These are phyloP conservation scores for Neltuma alba DNA, from an alignment of 306 rosid genomes.

Conservation along the genomic window DNA sequence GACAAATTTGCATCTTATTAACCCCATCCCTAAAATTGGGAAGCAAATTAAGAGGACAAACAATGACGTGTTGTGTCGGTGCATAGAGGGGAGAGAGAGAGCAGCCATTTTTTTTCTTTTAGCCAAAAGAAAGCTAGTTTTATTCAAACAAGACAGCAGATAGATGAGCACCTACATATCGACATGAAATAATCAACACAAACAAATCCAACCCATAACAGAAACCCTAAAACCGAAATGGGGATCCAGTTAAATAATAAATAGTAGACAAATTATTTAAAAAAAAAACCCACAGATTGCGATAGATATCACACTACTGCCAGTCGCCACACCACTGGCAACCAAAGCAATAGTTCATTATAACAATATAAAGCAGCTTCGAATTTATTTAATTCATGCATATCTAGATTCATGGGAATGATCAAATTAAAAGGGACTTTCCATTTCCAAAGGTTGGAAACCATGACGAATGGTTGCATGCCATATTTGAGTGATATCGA, in stretches of 20 bases:
- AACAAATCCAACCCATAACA: background rate
- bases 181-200: too few relatives aligned
- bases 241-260: background rate
- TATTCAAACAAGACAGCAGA: background rate
- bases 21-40: too few relatives aligned
- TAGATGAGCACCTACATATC: too few relatives aligned
- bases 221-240: background rate
- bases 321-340: too few relatives aligned
- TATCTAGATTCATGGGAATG: background rate
- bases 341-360: too few relatives aligned
- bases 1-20: too few relatives aligned
- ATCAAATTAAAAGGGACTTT: background rate
- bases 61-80: too few relatives aligned
- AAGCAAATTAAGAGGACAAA: too few relatives aligned
- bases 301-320: too few relatives aligned
- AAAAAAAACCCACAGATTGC: background rate
- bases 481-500: background rate
- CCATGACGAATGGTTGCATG: slow-evolving; percentile 9
- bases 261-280: too few relatives aligned
- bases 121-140: background rate
- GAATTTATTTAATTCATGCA: background rate
- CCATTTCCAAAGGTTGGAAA: background rate
- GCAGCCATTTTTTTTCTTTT: too few relatives aligned
- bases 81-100: too few relatives aligned
- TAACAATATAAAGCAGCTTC: background rate